phyloP scores from a whole-genome alignment of 1,284 basidiomycete genomes.

The Cryptococcus maquisensis region DNA sequence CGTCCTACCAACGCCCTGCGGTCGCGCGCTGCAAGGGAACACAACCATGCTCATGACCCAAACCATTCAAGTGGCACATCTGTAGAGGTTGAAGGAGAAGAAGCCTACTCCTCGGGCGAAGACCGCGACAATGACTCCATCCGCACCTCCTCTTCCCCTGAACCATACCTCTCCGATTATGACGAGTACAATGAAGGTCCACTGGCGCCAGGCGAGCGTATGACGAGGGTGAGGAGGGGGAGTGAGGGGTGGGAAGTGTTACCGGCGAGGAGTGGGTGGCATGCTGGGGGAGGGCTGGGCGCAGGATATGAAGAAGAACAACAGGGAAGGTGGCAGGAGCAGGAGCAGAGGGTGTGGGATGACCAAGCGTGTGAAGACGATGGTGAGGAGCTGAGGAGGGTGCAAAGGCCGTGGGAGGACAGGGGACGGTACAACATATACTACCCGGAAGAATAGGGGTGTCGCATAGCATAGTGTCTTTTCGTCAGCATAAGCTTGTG shows the following conservation, averaged over 20 bases:
- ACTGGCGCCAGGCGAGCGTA: slow-evolving; percentile 8
- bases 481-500: not conserved
- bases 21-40: slow-evolving; percentile 59
- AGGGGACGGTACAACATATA: slow-evolving; percentile 30
- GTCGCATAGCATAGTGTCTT: not conserved
- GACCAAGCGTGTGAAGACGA: slow-evolving; percentile 3
- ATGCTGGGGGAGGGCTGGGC: not conserved
- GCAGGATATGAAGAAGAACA: too few species aligned
- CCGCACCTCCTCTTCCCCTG: slow-evolving; percentile 29
- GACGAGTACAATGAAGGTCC: slow-evolving; percentile 48
- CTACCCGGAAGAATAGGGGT: slow-evolving; percentile 12
- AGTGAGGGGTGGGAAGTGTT: slow-evolving; percentile 40
- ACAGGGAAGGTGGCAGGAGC: not conserved
- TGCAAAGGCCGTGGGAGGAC: slow-evolving; percentile 23
- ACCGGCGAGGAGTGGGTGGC: slow-evolving; percentile 10
- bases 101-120: slow-evolving; percentile 55
- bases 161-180: slow-evolving; percentile 46
- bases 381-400: not conserved
- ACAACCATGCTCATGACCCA: not conserved
- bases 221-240: slow-evolving; percentile 27
- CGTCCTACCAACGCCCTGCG: slow-evolving; percentile 59
- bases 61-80: not conserved
- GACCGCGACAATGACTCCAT: slow-evolving; percentile 23
- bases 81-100: slow-evolving; percentile 11
- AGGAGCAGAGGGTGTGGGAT: slow-evolving; percentile 8